phyloP scores from a whole-genome alignment of 345 rosid genomes.

The Eucalyptus polybractea region DNA sequence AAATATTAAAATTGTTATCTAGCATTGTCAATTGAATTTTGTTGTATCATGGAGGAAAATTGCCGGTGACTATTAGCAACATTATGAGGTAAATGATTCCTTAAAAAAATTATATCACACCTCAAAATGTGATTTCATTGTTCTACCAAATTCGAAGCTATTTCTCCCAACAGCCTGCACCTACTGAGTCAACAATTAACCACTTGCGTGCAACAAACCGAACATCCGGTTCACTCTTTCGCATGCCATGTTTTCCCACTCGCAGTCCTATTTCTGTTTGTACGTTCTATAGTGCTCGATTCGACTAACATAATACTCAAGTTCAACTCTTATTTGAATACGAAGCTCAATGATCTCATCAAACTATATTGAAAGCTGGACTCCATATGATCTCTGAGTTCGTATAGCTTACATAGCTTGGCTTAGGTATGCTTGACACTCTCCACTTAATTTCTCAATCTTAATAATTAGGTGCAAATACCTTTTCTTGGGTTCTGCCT shows the following conservation, averaged over 20 bases:
- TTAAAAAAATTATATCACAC: too few relatives aligned
- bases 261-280: not conserved
- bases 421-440: not conserved
- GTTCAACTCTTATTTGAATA: not conserved
- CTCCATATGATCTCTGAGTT: not conserved
- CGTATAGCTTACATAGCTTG: not conserved
- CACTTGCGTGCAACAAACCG: not conserved
- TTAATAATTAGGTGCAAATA: not conserved
- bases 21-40: too few relatives aligned
- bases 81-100: too few relatives aligned
- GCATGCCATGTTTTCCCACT: not conserved
- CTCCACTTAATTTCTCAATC: not conserved
- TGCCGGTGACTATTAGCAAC: accelerated
- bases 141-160: too few relatives aligned
- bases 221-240: not conserved
- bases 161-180: too few relatives aligned
- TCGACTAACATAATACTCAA: not conserved
- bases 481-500: not conserved
- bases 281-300: not conserved
- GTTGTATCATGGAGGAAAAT: too few relatives aligned
- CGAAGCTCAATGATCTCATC: not conserved
- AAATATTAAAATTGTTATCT: too few relatives aligned
- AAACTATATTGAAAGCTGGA: not conserved
- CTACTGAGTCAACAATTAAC: not conserved
- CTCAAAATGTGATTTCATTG: too few relatives aligned